Evolutionary conservation across 257 asterid species (phyloP).

Genomic region (Solanum sparsipilum): DNA sequence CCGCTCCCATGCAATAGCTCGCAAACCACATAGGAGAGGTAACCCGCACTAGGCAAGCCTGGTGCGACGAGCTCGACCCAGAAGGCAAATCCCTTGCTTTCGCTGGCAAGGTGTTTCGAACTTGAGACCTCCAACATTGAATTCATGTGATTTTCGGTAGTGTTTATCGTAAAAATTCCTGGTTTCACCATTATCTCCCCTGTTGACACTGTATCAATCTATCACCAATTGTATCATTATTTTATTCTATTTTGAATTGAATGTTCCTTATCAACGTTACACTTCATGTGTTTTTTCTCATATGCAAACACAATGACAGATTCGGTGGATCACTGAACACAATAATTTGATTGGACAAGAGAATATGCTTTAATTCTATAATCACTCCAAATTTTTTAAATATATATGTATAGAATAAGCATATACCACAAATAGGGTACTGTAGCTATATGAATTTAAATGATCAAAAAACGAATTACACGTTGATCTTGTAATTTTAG

Average conservation of each 20-base stretch:
- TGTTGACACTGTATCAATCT: too few species aligned
- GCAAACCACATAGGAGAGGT: too few species aligned
- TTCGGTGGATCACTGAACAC: neutral
- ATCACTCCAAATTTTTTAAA: neutral
- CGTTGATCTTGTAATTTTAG: neutral
- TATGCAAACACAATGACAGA: neutral
- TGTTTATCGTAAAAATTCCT: neutral
- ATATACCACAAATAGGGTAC: neutral
- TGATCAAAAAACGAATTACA: neutral
- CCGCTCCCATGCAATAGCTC: too few species aligned
- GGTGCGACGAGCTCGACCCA: too few species aligned
- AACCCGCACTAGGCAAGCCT: too few species aligned
- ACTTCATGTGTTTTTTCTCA: neutral
- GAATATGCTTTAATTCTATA: neutral
- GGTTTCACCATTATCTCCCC: neutral
- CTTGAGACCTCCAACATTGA: neutral
- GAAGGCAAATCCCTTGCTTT: too few species aligned
- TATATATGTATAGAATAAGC: neutral
- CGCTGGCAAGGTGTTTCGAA: too few species aligned
- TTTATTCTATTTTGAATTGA: neutral
- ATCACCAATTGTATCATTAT: neutral
- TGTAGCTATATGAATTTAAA: neutral
- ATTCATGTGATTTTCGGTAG: neutral
- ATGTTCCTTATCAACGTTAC: neutral
- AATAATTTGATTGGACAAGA: neutral